Base-by-base conservation (phyloP, 106 monocot species). In the Dendrobium chrysotoxum region DNA sequence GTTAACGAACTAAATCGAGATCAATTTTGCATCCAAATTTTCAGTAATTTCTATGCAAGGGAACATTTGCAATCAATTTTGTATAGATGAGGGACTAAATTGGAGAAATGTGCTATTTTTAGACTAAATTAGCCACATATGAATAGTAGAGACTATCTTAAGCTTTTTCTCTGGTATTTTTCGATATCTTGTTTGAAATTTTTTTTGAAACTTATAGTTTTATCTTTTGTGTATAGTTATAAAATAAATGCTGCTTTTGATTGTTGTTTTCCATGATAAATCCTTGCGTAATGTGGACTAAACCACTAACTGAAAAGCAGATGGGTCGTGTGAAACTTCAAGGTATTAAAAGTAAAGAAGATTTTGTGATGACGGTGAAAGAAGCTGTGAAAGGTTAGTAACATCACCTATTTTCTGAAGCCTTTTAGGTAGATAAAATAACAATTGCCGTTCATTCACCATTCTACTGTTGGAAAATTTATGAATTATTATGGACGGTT, bases 361-460 rank as follows among this genome's bases (percentile, higher is more conserved):
- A 86, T 41, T 95, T 99, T 81, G 76, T 87, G 20, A 65, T 4
- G 72, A 91, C 80, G 65, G 81, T 99, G 20, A 86, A 91, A 86
- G 85, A 95, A 83, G 92, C 89, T 78, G 81, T 84, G 10, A 82
- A 82, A 95, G 95, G 98, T 99, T 81, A 61, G 13, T 15, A 73
- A 81, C 28, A 35, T 40, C 57, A 70, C 30, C 12, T 53, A 40
- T 55, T 80, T 65, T 74, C 4, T 30, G 73, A 40, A 9, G 23
- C 40, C 11, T 72, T 77, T 86, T 23, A 30, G 64, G 7, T 74
- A 28, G 20, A 42, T 42, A n/a, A 11, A 25, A 44, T 41, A 40
- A n/a, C 53, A 35, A 72, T 53, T 23, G 38, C 70, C 3, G 53
- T 71, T 20, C 17, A 31, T 12, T 70, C 72, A 16, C 35, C 42